Percentiles rank a stretch among this genome's conserved stretches.
Conservation (phyloP, 306 rosid genomes). For the Pyrus communis region DNA sequence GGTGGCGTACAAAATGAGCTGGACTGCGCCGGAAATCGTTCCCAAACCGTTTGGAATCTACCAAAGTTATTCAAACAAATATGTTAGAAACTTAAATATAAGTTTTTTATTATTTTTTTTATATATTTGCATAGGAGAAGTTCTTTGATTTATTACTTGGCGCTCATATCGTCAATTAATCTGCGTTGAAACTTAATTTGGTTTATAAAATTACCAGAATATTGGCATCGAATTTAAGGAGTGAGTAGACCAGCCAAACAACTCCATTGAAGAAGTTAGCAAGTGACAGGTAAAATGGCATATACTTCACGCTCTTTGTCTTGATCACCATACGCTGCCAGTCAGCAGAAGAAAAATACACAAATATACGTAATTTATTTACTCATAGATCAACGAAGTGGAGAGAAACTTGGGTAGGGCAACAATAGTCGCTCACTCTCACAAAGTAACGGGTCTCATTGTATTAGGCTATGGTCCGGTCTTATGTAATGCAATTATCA, state of each 20-base stretch:
- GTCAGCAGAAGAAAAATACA: not conserved
- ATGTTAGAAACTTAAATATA: not conserved
- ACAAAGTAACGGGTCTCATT: too few relatives aligned
- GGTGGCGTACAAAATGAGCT: conserved; percentile 45
- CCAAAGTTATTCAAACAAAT: not conserved
- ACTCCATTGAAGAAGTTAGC: conserved; percentile 50
- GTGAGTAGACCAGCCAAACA: conserved; percentile 51
- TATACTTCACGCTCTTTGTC: conserved; percentile 80
- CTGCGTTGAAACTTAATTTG: not conserved
- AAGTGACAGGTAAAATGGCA: conserved; percentile 72
- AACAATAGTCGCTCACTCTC: too few relatives aligned
- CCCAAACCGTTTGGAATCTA: conserved; percentile 55
- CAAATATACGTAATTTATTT: not conserved
- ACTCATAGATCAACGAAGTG: not conserved
- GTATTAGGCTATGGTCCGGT: not conserved
- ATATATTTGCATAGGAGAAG: not conserved
- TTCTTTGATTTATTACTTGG: not conserved
- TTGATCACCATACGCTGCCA: conserved; percentile 50
- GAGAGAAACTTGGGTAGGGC: not conserved
- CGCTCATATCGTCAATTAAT: not conserved
- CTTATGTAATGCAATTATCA: not conserved
- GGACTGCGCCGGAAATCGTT: conserved; percentile 47
- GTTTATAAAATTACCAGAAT: conserved; percentile 38
- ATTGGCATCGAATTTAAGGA: conserved; percentile 53
- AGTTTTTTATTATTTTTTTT: too few relatives aligned